phyloP scores from a whole-genome alignment of 2,329 filamentous ascomycete genomes.

The Madurella fahalii region DNA sequence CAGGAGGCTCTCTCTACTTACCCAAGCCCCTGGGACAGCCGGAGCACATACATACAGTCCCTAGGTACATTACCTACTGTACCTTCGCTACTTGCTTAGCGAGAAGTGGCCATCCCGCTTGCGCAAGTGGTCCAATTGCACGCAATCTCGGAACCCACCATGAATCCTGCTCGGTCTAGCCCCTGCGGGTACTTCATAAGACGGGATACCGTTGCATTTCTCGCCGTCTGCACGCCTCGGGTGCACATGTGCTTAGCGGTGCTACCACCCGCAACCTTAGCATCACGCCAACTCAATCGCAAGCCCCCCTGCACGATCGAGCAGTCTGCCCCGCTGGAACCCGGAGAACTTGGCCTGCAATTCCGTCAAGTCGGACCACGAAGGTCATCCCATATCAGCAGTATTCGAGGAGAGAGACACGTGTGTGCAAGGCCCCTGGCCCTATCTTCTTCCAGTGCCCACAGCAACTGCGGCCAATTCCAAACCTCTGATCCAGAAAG shows the following conservation, averaged over 20 bases:
- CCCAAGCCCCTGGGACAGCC: conserved; percentile 10
- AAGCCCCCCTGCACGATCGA: conserved; percentile 13
- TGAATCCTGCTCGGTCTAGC: conserved; percentile 3
- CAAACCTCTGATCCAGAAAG: too few relatives aligned
- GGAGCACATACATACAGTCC: too few relatives aligned
- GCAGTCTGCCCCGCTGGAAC: conserved; percentile 4
- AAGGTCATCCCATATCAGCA: neutral
- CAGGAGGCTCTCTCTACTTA: neutral
- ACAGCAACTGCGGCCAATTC: too few relatives aligned
- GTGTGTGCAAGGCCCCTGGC: too few relatives aligned
- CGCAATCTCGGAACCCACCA: neutral
- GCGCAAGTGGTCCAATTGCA: too few relatives aligned
- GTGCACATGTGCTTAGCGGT: conserved; percentile 14
- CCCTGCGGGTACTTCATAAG: neutral
- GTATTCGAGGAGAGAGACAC: neutral
- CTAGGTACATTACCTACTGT: too few relatives aligned
- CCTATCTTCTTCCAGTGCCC: too few relatives aligned
- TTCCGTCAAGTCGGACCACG: conserved; percentile 14
- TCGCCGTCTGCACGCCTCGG: conserved; percentile 12
- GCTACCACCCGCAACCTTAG: neutral
- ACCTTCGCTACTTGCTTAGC: neutral
- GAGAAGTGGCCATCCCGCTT: neutral
- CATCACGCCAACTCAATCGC: conserved; percentile 1
- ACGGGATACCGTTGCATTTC: conserved; percentile 14
- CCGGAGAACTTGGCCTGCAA: conserved; percentile 6